phyloP scores from a whole-genome alignment of 192 early-diverging fungal genomes.

The Lobosporangium transversale region DNA sequence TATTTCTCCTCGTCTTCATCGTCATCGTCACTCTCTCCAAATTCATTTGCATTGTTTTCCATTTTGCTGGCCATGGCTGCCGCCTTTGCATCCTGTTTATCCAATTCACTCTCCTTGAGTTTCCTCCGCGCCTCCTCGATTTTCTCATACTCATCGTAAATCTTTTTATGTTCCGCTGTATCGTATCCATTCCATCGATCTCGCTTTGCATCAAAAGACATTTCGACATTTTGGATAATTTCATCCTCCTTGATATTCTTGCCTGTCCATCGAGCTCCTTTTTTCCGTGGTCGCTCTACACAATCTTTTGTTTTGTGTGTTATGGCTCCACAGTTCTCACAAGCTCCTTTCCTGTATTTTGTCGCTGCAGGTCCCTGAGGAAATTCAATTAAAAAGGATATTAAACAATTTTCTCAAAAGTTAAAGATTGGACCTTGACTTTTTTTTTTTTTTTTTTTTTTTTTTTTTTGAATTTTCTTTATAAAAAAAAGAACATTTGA shows the following conservation, averaged over 20 bases:
- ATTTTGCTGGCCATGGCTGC: slow-evolving; percentile 62
- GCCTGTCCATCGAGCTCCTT: slow-evolving; percentile 90
- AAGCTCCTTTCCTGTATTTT: slow-evolving; percentile 95
- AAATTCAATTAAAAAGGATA: neutral
- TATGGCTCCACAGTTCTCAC: slow-evolving; percentile 97
- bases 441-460: neutral
- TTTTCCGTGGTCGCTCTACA: slow-evolving; percentile 89
- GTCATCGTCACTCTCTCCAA: slow-evolving; percentile 79
- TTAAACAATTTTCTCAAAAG: too few relatives aligned
- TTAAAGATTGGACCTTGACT: neutral
- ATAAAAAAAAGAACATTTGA: neutral
- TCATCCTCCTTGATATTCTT: slow-evolving; percentile 86
- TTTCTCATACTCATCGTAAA: slow-evolving; percentile 90
- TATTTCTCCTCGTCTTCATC: slow-evolving; percentile 91
- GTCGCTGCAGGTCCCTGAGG: slow-evolving; percentile 79
- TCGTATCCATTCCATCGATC: slow-evolving; percentile 99
- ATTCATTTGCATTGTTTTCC: slow-evolving; percentile 57
- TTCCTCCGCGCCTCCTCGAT: slow-evolving; percentile 89
- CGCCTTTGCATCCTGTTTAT: slow-evolving; percentile 66
- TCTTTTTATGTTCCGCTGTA: slow-evolving; percentile 80
- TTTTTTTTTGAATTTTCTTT: too few relatives aligned
- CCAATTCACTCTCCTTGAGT: slow-evolving; percentile 79
- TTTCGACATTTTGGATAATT: slow-evolving; percentile 73
- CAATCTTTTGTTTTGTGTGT: slow-evolving; percentile 95
- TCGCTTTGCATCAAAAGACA: slow-evolving; percentile 95